These are phyloP conservation scores for Durotheca rogersii DNA, from an alignment of 495 filamentous ascomycete genomes.

Conservation along the genomic window DNA sequence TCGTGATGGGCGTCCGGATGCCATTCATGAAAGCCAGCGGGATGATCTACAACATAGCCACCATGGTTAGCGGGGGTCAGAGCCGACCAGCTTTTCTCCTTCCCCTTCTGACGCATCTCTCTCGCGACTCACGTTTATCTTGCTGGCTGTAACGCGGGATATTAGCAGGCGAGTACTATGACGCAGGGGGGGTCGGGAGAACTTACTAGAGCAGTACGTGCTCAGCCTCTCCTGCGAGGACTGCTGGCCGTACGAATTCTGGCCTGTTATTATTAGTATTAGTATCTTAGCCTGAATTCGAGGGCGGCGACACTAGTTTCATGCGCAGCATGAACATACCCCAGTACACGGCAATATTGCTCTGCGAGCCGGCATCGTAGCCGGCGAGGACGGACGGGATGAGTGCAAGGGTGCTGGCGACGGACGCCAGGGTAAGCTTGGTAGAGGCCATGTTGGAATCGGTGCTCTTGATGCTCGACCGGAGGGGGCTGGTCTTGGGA, in stretches of 20 bases:
- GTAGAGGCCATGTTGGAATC: constrained; percentile 29
- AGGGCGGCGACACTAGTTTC: neutral
- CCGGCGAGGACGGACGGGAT: constrained; percentile 40
- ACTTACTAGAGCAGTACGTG: constrained; percentile 57
- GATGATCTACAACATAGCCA: constrained; percentile 52
- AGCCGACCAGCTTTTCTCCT: neutral
- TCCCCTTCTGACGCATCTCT: too few relatives aligned
- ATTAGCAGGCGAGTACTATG: constrained; percentile 7
- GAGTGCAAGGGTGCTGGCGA: constrained; percentile 32
- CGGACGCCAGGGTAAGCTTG: constrained; percentile 22
- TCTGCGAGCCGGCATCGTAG: constrained; percentile 50
- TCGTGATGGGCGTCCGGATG: constrained; percentile 55
- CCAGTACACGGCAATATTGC: constrained; percentile 67
- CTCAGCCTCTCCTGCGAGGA: constrained; percentile 50
- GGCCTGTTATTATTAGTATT: too few relatives aligned
- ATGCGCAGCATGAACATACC: constrained; percentile 38
- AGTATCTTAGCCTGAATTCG: constrained; percentile 3
- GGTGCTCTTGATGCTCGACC: constrained; percentile 12
- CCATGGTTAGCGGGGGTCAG: constrained; percentile 7
- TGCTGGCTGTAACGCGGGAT: constrained; percentile 23
- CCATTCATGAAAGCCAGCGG: constrained; percentile 61
- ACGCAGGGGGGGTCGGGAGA: neutral
- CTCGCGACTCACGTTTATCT: constrained; percentile 37
- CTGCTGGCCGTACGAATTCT: constrained; percentile 46
- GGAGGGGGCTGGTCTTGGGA: constrained; percentile 8